phyloP scores from a whole-genome alignment of 148 eudicot genomes.

The Camellia japonica region DNA sequence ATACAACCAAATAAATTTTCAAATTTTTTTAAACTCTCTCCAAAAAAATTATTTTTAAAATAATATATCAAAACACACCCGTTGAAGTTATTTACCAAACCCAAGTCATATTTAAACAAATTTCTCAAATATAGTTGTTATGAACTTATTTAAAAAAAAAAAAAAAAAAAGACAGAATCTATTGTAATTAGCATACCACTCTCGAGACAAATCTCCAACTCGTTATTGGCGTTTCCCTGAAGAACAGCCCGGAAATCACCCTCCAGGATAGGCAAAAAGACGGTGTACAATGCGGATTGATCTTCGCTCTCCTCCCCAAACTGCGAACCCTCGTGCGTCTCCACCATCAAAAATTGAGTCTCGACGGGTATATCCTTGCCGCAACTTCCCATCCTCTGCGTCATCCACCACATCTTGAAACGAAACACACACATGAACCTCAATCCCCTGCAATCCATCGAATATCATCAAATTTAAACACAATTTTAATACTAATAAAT shows the following conservation, averaged over 20 bases:
- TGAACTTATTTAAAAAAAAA: background rate
- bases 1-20: too few relatives aligned
- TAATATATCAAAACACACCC: too few relatives aligned
- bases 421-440: conserved; percentile 81
- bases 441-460: conserved; percentile 47
- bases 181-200: conserved; percentile 46
- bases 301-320: conserved; percentile 21
- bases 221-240: conserved; percentile 69
- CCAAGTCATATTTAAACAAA: too few relatives aligned
- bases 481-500: background rate
- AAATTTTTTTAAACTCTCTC: too few relatives aligned
- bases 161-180: background rate
- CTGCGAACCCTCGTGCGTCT: conserved; percentile 38
- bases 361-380: conserved; percentile 78
- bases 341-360: conserved; percentile 77
- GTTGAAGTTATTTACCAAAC: too few relatives aligned
- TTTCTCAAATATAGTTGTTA: too few relatives aligned
- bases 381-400: conserved; percentile 69
- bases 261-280: conserved; percentile 80
- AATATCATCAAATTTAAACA: background rate
- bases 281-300: conserved; percentile 43
- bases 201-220: conserved; percentile 80
- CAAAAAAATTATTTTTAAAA: too few relatives aligned
- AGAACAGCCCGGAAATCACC: conserved; percentile 88
- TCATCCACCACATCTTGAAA: conserved; percentile 97